Evolutionary conservation across 257 asterid genomes (phyloP).

Genomic region (Rauvolfia tetraphylla): DNA sequence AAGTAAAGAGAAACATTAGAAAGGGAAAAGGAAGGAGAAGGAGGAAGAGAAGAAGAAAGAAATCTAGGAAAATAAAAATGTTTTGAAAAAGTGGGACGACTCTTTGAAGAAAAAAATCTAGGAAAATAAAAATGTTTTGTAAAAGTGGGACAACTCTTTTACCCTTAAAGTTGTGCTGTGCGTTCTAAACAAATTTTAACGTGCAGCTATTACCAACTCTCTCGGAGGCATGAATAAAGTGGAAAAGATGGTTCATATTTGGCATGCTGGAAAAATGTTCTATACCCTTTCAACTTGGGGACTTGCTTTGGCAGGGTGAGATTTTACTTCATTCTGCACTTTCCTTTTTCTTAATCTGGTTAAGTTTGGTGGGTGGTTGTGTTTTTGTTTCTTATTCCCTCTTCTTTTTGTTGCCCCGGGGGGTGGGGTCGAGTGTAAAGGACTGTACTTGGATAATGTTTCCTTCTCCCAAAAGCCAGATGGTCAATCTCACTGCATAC

Average conservation of each 20-base stretch:
- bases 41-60: too few species aligned
- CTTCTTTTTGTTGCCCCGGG: too few species aligned
- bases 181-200: neutral
- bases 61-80: too few species aligned
- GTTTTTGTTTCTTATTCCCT: neutral
- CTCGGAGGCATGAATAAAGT: constrained; percentile 66
- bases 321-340: neutral
- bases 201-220: constrained; percentile 70
- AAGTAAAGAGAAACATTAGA: too few species aligned
- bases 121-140: too few species aligned
- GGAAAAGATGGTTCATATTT: constrained; percentile 67
- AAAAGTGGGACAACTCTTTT: too few species aligned
- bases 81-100: too few species aligned
- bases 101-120: too few species aligned
- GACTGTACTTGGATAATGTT: neutral
- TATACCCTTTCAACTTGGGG: constrained; percentile 90
- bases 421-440: neutral
- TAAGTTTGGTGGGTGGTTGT: neutral
- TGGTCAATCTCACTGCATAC: neutral
- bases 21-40: too few species aligned
- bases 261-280: constrained; percentile 82
- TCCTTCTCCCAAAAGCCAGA: neutral
- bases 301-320: constrained; percentile 81
- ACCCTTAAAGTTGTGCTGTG: too few species aligned
- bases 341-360: neutral